These are phyloP conservation scores for Samsoniella hepiali DNA, from an alignment of 2,329 filamentous ascomycete species.

Conservation along the genomic window DNA sequence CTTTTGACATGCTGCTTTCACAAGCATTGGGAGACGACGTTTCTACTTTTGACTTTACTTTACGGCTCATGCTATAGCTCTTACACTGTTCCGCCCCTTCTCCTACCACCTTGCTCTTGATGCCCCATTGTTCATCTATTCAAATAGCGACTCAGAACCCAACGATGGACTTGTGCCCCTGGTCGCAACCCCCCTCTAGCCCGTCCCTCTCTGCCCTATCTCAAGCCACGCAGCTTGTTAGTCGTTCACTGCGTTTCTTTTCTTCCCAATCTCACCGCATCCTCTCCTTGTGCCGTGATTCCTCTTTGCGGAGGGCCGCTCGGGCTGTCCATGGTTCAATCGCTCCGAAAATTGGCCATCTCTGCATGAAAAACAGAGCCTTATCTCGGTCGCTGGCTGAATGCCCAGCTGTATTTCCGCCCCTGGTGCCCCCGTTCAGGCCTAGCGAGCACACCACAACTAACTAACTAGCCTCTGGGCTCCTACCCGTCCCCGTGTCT, in stretches of 20 bases:
- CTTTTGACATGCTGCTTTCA: background rate
- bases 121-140: conserved; percentile 3
- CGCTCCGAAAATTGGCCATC: background rate
- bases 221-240: background rate
- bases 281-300: background rate
- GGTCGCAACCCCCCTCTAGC: background rate
- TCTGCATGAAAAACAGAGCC: conserved; percentile 2
- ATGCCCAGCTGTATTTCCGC: background rate
- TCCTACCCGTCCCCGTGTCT: background rate
- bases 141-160: background rate
- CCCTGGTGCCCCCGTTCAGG: conserved; percentile 3
- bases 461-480: background rate
- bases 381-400: background rate
- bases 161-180: background rate
- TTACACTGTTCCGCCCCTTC: background rate
- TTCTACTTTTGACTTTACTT: background rate
- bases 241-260: background rate
- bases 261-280: background rate
- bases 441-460: background rate
- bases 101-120: background rate
- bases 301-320: background rate
- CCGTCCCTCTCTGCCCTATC: background rate
- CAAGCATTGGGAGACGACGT: background rate
- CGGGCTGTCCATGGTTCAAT: background rate
- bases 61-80: background rate